These are phyloP conservation scores for Pythium diclinum DNA, from an alignment of 352 stramenopile genomes.

Conservation along the genomic window DNA sequence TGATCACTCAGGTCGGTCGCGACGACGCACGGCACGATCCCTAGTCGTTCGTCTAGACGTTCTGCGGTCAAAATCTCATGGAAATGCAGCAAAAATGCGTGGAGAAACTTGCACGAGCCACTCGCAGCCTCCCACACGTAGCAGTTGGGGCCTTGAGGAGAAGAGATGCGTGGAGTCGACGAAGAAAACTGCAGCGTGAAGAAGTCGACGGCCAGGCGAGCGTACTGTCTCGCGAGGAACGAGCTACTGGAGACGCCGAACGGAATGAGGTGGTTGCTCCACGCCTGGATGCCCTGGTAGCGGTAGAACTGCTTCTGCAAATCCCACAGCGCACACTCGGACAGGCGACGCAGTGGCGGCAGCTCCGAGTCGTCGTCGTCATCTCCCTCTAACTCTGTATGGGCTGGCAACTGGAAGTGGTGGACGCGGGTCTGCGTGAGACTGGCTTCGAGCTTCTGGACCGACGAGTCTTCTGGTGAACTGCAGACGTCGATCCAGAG, in stretches of 20 bases:
- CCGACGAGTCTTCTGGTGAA: background rate
- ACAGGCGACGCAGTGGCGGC: constrained; percentile 32
- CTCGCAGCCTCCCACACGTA: constrained; percentile 83
- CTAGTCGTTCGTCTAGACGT: constrained; percentile 21
- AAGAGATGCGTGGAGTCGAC: no score
- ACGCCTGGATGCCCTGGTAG: constrained; percentile 65
- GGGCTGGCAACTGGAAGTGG: background rate
- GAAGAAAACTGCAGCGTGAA: background rate
- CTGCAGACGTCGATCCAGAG: constrained; percentile 31
- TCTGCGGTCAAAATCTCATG: constrained; percentile 34
- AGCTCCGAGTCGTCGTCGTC: constrained; percentile 3
- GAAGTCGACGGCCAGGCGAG: constrained; percentile 30
- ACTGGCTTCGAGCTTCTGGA: background rate
- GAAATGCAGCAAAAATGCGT: constrained; percentile 70
- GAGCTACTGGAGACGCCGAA: constrained; percentile 81
- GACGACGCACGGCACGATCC: constrained; percentile 53
- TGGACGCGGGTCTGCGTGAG: background rate
- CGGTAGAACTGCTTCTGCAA: constrained; percentile 81
- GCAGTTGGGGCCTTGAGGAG: constrained; percentile 41
- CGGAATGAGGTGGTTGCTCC: constrained; percentile 66
- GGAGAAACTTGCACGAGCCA: constrained; percentile 80
- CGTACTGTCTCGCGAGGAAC: constrained; percentile 67
- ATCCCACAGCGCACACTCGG: constrained; percentile 62
- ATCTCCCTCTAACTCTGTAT: constrained; percentile 6
- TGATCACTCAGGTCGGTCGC: constrained; percentile 72